phyloP scores from a whole-genome alignment of 1,139 yeast species.

The Kodamaea anthophila region DNA sequence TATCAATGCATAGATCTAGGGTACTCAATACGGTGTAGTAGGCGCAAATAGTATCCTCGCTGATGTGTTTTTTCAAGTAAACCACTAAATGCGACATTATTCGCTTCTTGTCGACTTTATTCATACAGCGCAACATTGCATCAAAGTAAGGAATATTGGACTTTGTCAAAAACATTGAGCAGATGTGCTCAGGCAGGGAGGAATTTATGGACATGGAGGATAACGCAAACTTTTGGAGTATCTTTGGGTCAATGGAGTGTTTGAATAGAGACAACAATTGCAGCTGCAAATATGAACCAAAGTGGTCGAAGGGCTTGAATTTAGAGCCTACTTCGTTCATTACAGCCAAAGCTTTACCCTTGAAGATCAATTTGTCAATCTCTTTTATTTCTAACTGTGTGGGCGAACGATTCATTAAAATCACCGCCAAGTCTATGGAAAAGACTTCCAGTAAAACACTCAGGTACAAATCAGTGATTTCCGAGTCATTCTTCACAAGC shows the following conservation, averaged over 20 bases:
- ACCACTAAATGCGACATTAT: conserved; percentile 8
- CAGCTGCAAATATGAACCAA: conserved; percentile 17
- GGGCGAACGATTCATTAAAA: conserved; percentile 8
- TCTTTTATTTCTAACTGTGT: conserved; percentile 20
- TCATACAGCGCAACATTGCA: no score
- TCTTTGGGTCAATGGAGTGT: conserved; percentile 5
- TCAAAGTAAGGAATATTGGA: no score
- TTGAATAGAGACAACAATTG: conserved; percentile 13
- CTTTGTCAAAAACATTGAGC: conserved; percentile 19
- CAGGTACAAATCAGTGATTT: conserved; percentile 6
- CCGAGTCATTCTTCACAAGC: conserved; percentile 3
- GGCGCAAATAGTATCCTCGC: conserved; percentile 3
- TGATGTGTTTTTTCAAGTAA: conserved; percentile 1
- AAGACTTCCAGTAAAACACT: conserved; percentile 14
- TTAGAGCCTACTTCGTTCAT: conserved; percentile 18
- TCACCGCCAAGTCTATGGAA: conserved; percentile 14
- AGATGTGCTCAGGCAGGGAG: no score
- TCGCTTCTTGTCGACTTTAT: conserved; percentile 21
- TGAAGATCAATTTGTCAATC: conserved; percentile 32
- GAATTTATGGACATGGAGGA: conserved; percentile 23
- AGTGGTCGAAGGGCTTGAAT: conserved; percentile 15
- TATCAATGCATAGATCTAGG: conserved; percentile 11
- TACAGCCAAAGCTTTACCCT: conserved; percentile 24
- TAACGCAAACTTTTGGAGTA: conserved; percentile 17
- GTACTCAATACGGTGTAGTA: conserved; percentile 6